Conservation (phyloP, 306 rosid species). For the Abrus precatorius region DNA sequence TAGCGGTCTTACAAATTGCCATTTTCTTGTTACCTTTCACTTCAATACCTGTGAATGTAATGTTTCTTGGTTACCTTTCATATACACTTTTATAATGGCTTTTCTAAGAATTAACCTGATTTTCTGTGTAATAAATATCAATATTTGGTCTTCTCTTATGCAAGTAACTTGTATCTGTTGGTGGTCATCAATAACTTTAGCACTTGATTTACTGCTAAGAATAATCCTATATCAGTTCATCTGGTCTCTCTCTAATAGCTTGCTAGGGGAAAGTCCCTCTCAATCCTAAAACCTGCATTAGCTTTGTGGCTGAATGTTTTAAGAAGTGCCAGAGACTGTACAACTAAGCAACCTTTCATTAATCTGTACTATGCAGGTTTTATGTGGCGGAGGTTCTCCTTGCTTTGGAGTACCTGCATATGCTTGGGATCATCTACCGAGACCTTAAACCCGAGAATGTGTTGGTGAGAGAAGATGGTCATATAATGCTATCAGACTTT, state of each 20-base stretch:
- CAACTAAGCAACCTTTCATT: conserved; percentile 23
- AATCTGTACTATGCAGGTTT: conserved; percentile 68
- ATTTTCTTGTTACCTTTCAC: conserved; percentile 33
- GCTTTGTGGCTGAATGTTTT: not conserved
- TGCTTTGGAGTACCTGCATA: conserved; percentile 97
- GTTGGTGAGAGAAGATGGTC: conserved; percentile 97
- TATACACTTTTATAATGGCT: conserved; percentile 11
- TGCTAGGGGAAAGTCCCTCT: not conserved
- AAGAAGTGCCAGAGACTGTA: not conserved
- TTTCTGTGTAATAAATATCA: not conserved
- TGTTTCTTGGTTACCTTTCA: conserved; percentile 10
- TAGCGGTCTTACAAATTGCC: not conserved
- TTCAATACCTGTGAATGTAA: not conserved
- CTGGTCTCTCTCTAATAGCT: not conserved
- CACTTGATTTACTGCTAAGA: conserved; percentile 13
- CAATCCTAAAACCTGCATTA: not conserved
- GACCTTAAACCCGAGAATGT: conserved; percentile 98
- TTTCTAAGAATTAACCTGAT: not conserved
- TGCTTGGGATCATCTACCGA: conserved; percentile 95
- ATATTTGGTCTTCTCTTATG: conserved; percentile 1
- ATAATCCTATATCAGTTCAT: not conserved
- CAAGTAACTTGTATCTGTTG: not conserved
- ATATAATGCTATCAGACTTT: conserved; percentile 95
- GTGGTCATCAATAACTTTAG: conserved; percentile 17
- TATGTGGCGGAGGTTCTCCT: conserved; percentile 98